Evolutionary conservation across 805 yeast genomes (phyloP), one percentile per base, ranked within the genome.

Genomic region (Wickerhamiella azyma): DNA sequence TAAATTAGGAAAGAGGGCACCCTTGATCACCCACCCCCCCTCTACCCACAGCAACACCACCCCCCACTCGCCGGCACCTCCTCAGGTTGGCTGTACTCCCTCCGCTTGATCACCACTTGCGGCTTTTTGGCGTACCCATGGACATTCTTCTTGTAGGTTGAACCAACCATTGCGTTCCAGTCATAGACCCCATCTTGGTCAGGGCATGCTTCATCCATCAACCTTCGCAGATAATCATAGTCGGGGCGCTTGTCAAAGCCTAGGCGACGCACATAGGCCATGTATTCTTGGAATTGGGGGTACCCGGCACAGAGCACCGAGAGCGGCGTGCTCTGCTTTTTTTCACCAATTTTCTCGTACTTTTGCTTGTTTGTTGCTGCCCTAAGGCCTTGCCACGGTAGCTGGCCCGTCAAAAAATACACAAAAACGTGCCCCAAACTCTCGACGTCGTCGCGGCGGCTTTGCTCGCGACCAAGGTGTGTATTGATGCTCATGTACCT

Each of bases 331-430:
- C 86, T 73, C 65, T 88, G 85, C 63, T 89, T 89, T 69, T 86
- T 89, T 61, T 88, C 92, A 49, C 97, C 97, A 63, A 89, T 89
- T 62, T 86, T 88, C 64, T 89, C 97, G 65, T 92, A 92, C 67
- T 92, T 92, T 59, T 85, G 96, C 66, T 92, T 89, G 70, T 92
- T 92, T 29, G 95, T 88, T 53, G 96, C 95, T 6, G 98, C 98
- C 63, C 89, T 88, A 53, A 89, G 71, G 24, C 98, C 98, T 69
- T 89, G 98, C 98, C 98, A 89, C 50, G 98, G 98, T 58, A 89
- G 71, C 49, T 85, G 84, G 41, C 98, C 98, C 14, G 41, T 32
- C 54, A 89, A 65, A 65, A 89, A 89, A 66, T 89, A 89, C 69
- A 89, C 83, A 59, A 89, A 86, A 5, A 92, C 97, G 64, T 89